Percentiles rank a stretch among this genome's conserved stretches.
Conservation (phyloP, 441 rosid genomes). For the Dalechampia spathulata region DNA sequence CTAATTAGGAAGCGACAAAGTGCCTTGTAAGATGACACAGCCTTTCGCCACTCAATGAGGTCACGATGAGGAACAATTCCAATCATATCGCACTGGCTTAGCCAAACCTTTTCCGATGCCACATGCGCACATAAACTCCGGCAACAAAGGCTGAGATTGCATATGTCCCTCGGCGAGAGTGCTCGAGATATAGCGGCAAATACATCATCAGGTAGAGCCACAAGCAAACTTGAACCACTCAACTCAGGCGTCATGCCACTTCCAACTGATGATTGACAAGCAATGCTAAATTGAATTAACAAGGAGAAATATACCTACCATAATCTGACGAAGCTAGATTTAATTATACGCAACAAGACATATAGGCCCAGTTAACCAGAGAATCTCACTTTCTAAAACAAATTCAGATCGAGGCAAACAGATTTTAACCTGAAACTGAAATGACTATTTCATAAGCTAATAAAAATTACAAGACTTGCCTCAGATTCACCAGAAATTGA, state of each 20-base stretch:
- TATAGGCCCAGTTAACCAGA: slow-evolving; percentile 3
- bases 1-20: slow-evolving; percentile 58
- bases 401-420: background rate
- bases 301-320: too few species aligned
- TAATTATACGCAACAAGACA: background rate
- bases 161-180: slow-evolving; percentile 53
- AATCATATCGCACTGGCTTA: slow-evolving; percentile 54
- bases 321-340: too few species aligned
- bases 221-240: slow-evolving; percentile 43
- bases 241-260: slow-evolving; percentile 32
- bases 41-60: slow-evolving; percentile 64
- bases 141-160: slow-evolving; percentile 58
- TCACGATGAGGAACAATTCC: slow-evolving; percentile 43
- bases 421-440: slow-evolving; percentile 14
- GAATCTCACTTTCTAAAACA: background rate
- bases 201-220: slow-evolving; percentile 70
- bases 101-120: slow-evolving; percentile 63
- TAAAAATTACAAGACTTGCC: background rate
- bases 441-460: background rate
- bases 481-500: background rate
- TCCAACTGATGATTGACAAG: background rate
- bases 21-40: slow-evolving; percentile 47
- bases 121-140: slow-evolving; percentile 36
- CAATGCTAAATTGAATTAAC: background rate
- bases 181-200: slow-evolving; percentile 48